These are phyloP conservation scores for Aspergillus quadricinctus DNA, from an alignment of 2,329 filamentous ascomycete species.

Conservation along the genomic window DNA sequence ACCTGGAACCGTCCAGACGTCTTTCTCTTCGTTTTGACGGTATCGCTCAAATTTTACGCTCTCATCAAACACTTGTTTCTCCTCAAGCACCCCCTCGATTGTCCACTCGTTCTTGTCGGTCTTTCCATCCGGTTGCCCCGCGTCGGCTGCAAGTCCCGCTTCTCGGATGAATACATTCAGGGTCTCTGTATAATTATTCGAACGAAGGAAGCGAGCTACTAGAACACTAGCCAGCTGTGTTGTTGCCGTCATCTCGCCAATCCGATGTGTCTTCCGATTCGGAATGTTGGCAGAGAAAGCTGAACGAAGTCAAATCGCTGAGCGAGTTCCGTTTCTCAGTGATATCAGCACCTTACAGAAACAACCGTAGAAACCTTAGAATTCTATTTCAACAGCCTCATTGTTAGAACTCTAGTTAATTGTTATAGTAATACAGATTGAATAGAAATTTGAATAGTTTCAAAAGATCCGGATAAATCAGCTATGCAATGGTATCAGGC, in stretches of 20 bases:
- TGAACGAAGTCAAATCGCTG: neutral
- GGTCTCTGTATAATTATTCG: constrained; percentile 47
- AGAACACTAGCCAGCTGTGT: constrained; percentile 27
- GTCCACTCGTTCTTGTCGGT: constrained; percentile 44
- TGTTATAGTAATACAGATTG: neutral
- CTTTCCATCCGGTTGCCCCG: constrained; percentile 33
- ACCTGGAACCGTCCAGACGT: constrained; percentile 47
- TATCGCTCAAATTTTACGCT: constrained; percentile 54
- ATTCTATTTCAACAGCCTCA: neutral
- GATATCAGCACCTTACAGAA: neutral
- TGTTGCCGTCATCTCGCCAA: neutral
- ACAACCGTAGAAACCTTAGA: neutral
- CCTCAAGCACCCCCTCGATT: constrained; percentile 56
- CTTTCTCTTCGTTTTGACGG: constrained; percentile 40
- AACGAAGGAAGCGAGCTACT: constrained; percentile 42
- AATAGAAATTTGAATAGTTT: neutral
- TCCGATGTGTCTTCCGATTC: constrained; percentile 5
- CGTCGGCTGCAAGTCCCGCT: constrained; percentile 50
- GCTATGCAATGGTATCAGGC: neutral
- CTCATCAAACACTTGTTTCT: constrained; percentile 57
- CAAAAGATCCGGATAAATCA: neutral
- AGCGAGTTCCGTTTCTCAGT: neutral
- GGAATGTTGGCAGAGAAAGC: neutral
- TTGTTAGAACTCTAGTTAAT: neutral
- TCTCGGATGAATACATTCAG: constrained; percentile 55